Percentiles rank a stretch among this genome's conserved stretches.
Conservation (phyloP, 192 early-diverging fungal genomes). For the Rhizophlyctis rosea region DNA sequence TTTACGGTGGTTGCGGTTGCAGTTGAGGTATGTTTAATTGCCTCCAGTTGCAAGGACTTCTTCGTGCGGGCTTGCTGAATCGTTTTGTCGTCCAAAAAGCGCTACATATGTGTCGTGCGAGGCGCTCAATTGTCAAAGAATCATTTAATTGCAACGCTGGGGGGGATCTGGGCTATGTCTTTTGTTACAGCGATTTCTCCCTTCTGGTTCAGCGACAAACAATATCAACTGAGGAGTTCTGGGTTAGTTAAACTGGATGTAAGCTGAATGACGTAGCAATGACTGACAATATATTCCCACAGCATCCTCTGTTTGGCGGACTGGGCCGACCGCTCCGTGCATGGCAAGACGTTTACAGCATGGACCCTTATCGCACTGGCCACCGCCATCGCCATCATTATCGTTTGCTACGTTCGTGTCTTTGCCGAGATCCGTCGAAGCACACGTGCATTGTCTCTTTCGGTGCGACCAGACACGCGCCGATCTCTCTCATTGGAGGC, state of each 20-base stretch:
- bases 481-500: too few species aligned
- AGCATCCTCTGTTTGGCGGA: not conserved
- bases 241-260: not conserved
- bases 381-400: not conserved
- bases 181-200: not conserved
- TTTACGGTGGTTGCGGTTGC: not conserved
- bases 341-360: not conserved
- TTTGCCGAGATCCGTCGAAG: not conserved
- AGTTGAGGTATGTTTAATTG: not conserved
- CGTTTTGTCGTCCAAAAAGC: not conserved
- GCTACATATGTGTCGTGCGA: slow-evolving; percentile 1
- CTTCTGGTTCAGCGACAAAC: not conserved
- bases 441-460: not conserved
- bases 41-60: too few species aligned
- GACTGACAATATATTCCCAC: not conserved
- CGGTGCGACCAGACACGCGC: too few species aligned
- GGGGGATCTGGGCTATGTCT: not conserved
- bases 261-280: not conserved
- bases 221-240: not conserved
- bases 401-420: not conserved
- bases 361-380: not conserved
- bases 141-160: not conserved
- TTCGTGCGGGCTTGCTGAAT: too few species aligned
- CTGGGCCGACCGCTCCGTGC: not conserved
- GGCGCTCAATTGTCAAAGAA: not conserved